Evolutionary conservation across 805 yeast genomes (phyloP), one percentile per base, ranked within the genome.

Genomic region (Kazachstania bromeliacearum): DNA sequence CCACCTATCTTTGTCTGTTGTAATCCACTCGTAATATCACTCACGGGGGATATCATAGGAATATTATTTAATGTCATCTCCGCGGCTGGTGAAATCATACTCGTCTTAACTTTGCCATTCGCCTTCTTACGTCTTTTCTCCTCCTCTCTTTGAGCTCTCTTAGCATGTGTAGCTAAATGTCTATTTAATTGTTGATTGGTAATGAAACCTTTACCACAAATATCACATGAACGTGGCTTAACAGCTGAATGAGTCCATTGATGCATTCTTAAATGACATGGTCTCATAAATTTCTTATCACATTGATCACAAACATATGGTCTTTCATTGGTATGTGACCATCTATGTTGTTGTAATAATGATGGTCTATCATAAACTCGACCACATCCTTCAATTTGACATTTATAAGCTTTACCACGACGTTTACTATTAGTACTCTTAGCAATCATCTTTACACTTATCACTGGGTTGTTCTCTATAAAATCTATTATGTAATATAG

Each of bases 191-290:
- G 82, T 50, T 77, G 84, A 30, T 55, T 53, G 0, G 80, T 60
- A 41, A 71, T 73, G 32, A 76, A 77, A 1, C 83, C 79, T 51
- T 76, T 77, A 4, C 70, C 70, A 48, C 85, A 78, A 0, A 68
- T 45, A 0, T 63, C 50, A 48, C 85, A 78, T 27, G 68, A 71
- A 43, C 62, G 64, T 0, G 83, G 83, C 45, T 75, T 77, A 6
- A 60, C 65, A 13, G 61, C 61, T 5, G 64, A 49, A 50, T 85
- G 95, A 14, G 88, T 81, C 48, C 84, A 64, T 39, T 67, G 51
- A 55, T 87, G 96, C 12, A 92, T 85, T 36, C 77, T 70, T 36
- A 87, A 65, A 60, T 87, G 94, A 45, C 87, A 88, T 39, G 78
- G 78, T 44, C 95, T 67, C 25, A 77, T 69, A 53, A 85, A 85